These are phyloP conservation scores for Russula olivacea DNA, from an alignment of 768 basidiomycete genomes.

Conservation along the genomic window DNA sequence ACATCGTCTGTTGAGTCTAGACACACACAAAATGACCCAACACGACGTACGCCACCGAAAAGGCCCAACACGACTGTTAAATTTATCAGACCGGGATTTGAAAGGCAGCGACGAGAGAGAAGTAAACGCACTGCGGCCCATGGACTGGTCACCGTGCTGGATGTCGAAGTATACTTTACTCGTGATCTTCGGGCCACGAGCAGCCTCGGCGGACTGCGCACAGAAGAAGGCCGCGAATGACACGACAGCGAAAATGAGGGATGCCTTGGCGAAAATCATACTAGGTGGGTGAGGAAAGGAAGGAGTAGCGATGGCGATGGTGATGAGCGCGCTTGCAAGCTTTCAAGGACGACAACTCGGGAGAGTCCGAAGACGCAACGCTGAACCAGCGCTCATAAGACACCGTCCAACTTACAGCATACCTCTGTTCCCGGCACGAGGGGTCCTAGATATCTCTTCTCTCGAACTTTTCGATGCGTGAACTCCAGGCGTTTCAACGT, in stretches of 20 bases:
- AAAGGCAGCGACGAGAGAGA: background rate
- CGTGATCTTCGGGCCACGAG: constrained; percentile 85
- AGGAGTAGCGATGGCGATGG: constrained; percentile 13
- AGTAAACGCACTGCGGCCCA: constrained; percentile 65
- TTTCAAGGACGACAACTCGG: constrained; percentile 8
- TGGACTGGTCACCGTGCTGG: constrained; percentile 78
- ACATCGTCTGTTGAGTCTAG: background rate
- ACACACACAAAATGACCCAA: background rate
- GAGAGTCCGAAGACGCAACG: constrained; percentile 4
- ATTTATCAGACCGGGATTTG: background rate
- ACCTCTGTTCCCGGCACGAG: too few relatives aligned
- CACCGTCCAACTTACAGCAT: too few relatives aligned
- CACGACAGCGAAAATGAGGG: constrained; percentile 55
- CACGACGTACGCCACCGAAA: constrained; percentile 66
- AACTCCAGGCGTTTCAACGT: too few relatives aligned
- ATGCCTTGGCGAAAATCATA: constrained; percentile 56
- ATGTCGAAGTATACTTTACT: constrained; percentile 94
- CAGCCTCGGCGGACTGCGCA: constrained; percentile 66
- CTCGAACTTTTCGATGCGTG: too few relatives aligned
- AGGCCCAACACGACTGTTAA: constrained; percentile 75
- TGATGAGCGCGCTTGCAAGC: constrained; percentile 21
- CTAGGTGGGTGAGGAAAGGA: constrained; percentile 34
- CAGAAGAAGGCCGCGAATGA: constrained; percentile 66
- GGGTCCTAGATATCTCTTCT: too few relatives aligned
- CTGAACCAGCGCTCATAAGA: too few relatives aligned